Base-by-base conservation (phyloP, 139 green algal genomes). In the Axilococcus clingmanii region DNA sequence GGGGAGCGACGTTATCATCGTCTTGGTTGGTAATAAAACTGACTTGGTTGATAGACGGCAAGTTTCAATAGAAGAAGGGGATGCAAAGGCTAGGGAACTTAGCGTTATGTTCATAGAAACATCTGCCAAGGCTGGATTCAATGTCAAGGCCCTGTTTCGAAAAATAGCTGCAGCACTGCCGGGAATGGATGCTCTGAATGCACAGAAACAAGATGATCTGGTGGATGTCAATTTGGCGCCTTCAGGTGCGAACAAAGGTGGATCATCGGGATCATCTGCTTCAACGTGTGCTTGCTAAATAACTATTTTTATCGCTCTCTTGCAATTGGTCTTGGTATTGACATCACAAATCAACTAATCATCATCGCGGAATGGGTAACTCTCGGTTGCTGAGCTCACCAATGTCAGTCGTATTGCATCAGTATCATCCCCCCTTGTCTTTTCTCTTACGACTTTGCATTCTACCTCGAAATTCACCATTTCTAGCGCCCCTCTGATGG, bases 81-180 rank as follows among this genome's bases (percentile, higher is more conserved):
- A 97, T 33, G 68, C 78, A 20, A 47, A 40, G 57, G 83, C 92
- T 3, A 69, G 83, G 11, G 93, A 98, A 58, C 70, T 93, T 23
- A 78, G 66, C 22, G 92, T 97, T 1, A 94, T 96, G 66, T 98
- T 98, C 61, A 96, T 99, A 25, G 93, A 99, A 72, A 97, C 93
- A 1, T 89, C 72, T 59, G 93, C 93, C 17, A 99, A 98, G 68
- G 92, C 88, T 19, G 93, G 93, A 19, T 94, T 97, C 68, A 99
- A 99, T 69, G 93, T 99, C 68, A 98, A 98, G 79, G 91, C 91
- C 0, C 65, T 98, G 51, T 98, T 98, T 66, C 69, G 88, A 15
- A 98, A 99, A 61, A 95, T 99, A 49, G 92, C 92, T 16, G 88
- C 85, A 8, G 85, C 90, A 3, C 66, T 99, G 40, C 92, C 92